These are phyloP conservation scores for Gracilaria gracilis DNA, from an alignment of 23 red algal species.

Conservation along the genomic window DNA sequence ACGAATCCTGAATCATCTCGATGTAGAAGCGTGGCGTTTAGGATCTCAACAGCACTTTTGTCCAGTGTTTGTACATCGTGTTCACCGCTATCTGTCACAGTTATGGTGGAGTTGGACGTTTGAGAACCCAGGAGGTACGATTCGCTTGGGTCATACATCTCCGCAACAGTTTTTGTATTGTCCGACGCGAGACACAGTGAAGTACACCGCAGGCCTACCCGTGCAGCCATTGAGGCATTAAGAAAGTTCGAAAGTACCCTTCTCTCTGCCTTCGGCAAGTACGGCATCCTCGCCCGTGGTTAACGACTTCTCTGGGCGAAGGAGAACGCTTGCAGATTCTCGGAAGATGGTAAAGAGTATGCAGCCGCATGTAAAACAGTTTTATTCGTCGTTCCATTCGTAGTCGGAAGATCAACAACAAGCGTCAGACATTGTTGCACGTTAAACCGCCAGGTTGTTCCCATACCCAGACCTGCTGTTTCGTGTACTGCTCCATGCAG, in stretches of 20 bases:
- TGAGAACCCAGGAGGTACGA: conserved; percentile 30
- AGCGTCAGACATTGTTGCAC: conserved; percentile 2
- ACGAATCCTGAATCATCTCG: background rate
- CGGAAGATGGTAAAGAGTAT: conserved; percentile 27
- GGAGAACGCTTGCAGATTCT: conserved; percentile 45
- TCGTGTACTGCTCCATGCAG: conserved; percentile 11
- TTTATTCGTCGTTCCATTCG: conserved; percentile 6
- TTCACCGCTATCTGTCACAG: background rate
- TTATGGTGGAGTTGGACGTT: conserved; percentile 27
- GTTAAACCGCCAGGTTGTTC: conserved; percentile 35
- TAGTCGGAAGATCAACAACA: conserved; percentile 13
- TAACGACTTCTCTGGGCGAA: background rate
- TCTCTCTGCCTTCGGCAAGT: background rate
- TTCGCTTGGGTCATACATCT: conserved; percentile 60
- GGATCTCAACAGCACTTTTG: background rate
- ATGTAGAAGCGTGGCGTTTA: background rate
- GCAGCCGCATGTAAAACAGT: conserved; percentile 48
- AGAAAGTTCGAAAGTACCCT: background rate
- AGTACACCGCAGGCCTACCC: conserved; percentile 18
- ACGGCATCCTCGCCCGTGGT: background rate
- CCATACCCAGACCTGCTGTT: background rate
- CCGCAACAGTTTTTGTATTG: conserved; percentile 10
- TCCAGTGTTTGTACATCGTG: background rate
- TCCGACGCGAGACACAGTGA: conserved; percentile 28
- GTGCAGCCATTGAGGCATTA: conserved; percentile 43